These are phyloP conservation scores for Kandelia obovata DNA, from an alignment of 345 rosid genomes.

Conservation along the genomic window DNA sequence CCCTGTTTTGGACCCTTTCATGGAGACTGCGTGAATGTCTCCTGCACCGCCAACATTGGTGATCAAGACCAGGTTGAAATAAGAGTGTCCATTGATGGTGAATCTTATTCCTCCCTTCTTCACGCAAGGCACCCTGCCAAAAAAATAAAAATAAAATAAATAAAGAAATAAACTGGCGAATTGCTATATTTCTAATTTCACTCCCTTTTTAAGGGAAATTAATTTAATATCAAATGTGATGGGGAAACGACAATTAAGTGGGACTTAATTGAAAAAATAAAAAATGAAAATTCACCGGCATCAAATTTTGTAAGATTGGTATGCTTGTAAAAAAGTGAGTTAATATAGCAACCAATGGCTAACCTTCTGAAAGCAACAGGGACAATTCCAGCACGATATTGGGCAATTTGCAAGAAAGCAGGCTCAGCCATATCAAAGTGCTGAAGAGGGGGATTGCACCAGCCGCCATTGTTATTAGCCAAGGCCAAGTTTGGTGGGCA, in stretches of 20 bases:
- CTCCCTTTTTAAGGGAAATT: too few species aligned
- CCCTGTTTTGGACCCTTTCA: conserved; percentile 48
- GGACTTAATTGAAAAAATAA: too few species aligned
- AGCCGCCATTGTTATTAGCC: conserved; percentile 51
- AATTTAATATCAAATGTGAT: too few species aligned
- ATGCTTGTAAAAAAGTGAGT: too few species aligned
- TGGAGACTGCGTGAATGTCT: conserved; percentile 43
- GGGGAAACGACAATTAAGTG: too few species aligned
- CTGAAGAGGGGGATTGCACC: conserved; percentile 66
- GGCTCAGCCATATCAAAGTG: conserved; percentile 60
- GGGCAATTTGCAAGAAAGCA: conserved; percentile 55
- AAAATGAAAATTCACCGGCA: too few species aligned
- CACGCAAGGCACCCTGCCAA: conserved; percentile 46
- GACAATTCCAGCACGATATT: conserved; percentile 58
- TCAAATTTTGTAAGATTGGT: too few species aligned
- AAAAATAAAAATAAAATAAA: background rate
- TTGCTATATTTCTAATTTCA: too few species aligned
- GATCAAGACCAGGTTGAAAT: conserved; percentile 52
- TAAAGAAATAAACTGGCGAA: too few species aligned
- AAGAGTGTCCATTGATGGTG: conserved; percentile 49
- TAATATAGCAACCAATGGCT: background rate
- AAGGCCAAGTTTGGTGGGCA: conserved; percentile 54
- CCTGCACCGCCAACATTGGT: conserved; percentile 62
- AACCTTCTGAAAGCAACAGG: conserved; percentile 50
- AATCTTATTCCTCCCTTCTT: conserved; percentile 54